Conservation (phyloP, 306 rosid genomes). For the Acacia acuminata region DNA sequence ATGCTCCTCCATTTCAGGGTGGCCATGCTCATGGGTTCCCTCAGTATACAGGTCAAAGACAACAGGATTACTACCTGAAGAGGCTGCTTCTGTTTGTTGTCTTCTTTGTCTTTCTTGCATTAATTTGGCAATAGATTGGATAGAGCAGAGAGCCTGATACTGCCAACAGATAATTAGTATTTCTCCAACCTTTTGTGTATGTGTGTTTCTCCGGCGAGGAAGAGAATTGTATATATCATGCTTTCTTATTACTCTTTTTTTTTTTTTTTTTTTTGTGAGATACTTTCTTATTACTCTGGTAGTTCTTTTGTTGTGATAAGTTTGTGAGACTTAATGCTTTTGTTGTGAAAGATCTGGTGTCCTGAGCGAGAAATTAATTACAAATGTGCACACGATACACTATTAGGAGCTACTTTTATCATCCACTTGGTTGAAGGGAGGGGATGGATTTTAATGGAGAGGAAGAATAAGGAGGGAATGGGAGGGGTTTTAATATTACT, state of each 20-base stretch:
- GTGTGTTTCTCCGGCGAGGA: background rate
- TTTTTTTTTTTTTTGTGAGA: too few species aligned
- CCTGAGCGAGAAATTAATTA: conserved; percentile 5
- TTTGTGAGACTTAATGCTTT: conserved; percentile 25
- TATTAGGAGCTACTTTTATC: background rate
- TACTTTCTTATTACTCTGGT: too few species aligned
- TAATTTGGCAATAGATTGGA: conserved; percentile 65
- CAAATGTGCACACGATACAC: background rate
- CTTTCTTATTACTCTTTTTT: too few species aligned
- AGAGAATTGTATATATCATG: conserved; percentile 40
- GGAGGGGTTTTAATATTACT: too few species aligned
- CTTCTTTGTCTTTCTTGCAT: conserved; percentile 60
- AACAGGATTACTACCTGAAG: conserved; percentile 75
- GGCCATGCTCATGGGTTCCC: conserved; percentile 54
- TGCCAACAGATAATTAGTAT: conserved; percentile 15
- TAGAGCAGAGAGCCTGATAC: conserved; percentile 28
- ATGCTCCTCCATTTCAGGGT: conserved; percentile 62
- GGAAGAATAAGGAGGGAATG: too few species aligned
- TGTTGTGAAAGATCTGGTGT: conserved; percentile 20
- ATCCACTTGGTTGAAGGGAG: background rate
- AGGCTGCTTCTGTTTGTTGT: conserved; percentile 60
- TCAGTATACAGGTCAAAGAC: conserved; percentile 56
- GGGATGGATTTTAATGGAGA: too few species aligned
- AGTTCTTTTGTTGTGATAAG: conserved; percentile 17
- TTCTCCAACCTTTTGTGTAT: conserved; percentile 20